These are phyloP conservation scores for Fusarium luffae DNA, from an alignment of 2,329 filamentous ascomycete genomes.

Conservation along the genomic window DNA sequence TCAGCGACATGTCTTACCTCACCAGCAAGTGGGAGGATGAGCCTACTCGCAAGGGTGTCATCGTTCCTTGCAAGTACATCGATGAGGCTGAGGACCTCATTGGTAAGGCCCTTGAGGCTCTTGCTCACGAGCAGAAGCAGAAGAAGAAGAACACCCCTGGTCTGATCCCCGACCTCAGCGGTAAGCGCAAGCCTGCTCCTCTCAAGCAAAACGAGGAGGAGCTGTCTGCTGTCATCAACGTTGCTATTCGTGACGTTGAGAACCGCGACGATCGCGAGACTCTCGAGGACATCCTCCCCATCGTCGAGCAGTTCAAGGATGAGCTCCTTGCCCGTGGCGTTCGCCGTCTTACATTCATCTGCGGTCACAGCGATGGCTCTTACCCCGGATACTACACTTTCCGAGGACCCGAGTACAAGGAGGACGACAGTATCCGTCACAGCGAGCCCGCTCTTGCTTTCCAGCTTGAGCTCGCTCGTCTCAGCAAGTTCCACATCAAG, in stretches of 20 bases:
- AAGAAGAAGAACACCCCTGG: constrained; percentile 66
- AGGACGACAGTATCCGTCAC: constrained; percentile 97
- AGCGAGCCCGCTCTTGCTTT: constrained; percentile 96
- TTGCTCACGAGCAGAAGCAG: constrained; percentile 71
- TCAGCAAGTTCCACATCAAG: constrained; percentile 97
- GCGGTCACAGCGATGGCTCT: constrained; percentile 90
- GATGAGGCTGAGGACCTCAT: constrained; percentile 94
- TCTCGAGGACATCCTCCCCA: constrained; percentile 76
- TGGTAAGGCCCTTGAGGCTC: constrained; percentile 82
- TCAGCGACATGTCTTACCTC: constrained; percentile 96
- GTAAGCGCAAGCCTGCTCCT: constrained; percentile 70
- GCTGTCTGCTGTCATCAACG: constrained; percentile 90
- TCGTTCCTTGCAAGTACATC: constrained; percentile 91
- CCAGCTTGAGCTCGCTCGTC: constrained; percentile 94
- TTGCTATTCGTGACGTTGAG: constrained; percentile 91
- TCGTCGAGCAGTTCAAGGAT: constrained; percentile 83
- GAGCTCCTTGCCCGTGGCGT: constrained; percentile 85
- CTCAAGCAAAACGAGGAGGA: constrained; percentile 66
- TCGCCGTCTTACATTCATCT: constrained; percentile 94
- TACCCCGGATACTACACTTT: constrained; percentile 99
- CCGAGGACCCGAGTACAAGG: constrained; percentile 87
- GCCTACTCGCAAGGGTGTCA: constrained; percentile 89
- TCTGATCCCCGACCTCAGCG: constrained; percentile 78
- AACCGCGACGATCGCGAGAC: constrained; percentile 84
- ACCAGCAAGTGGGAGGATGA: constrained; percentile 78